These are phyloP conservation scores for Chenopodium berlandieri DNA, from an alignment of 148 eudicot genomes.

Conservation along the genomic window DNA sequence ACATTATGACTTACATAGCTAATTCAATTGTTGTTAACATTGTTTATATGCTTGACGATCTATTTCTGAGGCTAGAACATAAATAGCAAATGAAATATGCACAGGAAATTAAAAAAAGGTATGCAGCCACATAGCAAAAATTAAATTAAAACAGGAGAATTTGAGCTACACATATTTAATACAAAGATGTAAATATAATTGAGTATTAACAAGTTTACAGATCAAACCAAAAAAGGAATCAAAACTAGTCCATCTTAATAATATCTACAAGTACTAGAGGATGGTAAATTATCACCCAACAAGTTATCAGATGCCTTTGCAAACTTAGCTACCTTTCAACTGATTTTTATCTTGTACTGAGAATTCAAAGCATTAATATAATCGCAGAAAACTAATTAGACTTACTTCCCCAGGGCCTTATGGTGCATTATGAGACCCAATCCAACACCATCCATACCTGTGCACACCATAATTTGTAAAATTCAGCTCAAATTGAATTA, in stretches of 20 bases:
- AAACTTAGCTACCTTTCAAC: neutral
- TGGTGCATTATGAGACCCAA: conserved; percentile 91
- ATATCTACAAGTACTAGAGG: too few species aligned
- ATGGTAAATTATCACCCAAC: neutral
- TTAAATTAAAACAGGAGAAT: too few species aligned
- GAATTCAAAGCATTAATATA: conserved; percentile 7
- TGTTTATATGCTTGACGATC: too few species aligned
- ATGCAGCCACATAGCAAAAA: too few species aligned
- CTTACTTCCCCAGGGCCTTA: conserved; percentile 82
- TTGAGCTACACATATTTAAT: too few species aligned
- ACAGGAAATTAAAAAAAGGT: neutral
- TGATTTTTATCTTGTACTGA: neutral
- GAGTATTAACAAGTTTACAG: too few species aligned
- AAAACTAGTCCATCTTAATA: too few species aligned
- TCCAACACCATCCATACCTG: conserved; percentile 96
- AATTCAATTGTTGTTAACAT: neutral
- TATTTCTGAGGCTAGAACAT: too few species aligned
- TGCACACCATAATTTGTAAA: conserved; percentile 17
- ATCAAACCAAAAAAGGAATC: too few species aligned
- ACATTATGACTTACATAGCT: neutral
- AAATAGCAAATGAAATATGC: neutral
- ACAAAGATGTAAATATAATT: too few species aligned
- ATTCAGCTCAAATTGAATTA: neutral
- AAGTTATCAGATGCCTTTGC: neutral
- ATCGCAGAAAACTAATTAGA: conserved; percentile 15